A percentile compares a stretch with the other conserved stretches of the same genome.
Evolutionary conservation across 306 rosid species (phyloP).

Genomic region (Quercus bicolor): DNA sequence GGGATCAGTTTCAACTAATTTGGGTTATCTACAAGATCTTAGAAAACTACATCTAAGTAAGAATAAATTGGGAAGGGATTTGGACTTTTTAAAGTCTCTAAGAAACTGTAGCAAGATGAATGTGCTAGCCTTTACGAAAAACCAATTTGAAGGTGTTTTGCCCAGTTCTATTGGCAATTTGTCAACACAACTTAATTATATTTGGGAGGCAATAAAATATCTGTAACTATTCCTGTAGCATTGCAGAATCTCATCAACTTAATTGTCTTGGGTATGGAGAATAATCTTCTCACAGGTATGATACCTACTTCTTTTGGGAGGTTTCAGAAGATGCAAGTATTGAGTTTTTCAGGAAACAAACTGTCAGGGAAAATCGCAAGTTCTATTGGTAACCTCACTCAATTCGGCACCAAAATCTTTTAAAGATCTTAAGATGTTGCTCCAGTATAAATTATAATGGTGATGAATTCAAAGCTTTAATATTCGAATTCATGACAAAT

Average conservation of each 20-base stretch:
- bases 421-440: slow-evolving; percentile 28
- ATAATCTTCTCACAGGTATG: neutral
- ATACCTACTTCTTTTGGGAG: slow-evolving; percentile 29
- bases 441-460: neutral
- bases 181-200: slow-evolving; percentile 6
- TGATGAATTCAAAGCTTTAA: no score
- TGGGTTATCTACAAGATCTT: slow-evolving; percentile 17
- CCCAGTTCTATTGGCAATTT: slow-evolving; percentile 29
- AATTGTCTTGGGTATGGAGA: neutral
- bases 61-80: slow-evolving; percentile 30
- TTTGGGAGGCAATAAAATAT: neutral
- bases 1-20: slow-evolving; percentile 17
- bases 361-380: slow-evolving; percentile 19
- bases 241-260: slow-evolving; percentile 24
- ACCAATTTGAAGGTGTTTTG: slow-evolving; percentile 39
- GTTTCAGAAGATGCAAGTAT: slow-evolving; percentile 1
- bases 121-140: neutral
- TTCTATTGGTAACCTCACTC: slow-evolving; percentile 30
- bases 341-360: neutral
- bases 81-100: slow-evolving; percentile 23
- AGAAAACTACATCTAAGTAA: fast-evolving
- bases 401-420: slow-evolving; percentile 19
- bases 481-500: no score
- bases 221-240: slow-evolving; percentile 14
- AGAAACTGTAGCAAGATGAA: slow-evolving; percentile 20